These are phyloP conservation scores for Aureobasidium sp. DNA, from an alignment of 2,329 filamentous ascomycete genomes.

Conservation along the genomic window DNA sequence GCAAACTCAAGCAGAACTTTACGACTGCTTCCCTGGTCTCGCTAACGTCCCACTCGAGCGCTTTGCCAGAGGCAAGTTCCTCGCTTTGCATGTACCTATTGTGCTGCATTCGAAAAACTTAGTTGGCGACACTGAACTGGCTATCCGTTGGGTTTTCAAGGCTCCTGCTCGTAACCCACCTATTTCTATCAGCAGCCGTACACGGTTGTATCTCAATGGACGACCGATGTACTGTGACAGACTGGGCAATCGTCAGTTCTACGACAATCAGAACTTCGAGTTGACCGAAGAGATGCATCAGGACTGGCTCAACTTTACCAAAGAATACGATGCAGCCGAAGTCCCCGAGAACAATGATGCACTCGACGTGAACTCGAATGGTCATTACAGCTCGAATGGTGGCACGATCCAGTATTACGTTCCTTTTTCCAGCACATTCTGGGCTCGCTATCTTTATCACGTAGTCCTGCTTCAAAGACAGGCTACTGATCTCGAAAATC, in stretches of 20 bases:
- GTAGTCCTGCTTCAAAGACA: conserved; percentile 17
- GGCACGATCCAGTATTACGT: conserved; percentile 19
- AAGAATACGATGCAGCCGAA: conserved; percentile 15
- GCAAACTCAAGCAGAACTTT: neutral
- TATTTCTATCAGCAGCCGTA: neutral
- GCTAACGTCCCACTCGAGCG: neutral
- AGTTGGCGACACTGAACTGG: neutral
- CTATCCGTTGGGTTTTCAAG: neutral
- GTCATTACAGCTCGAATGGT: conserved; percentile 16
- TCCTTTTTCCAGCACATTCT: conserved; percentile 36
- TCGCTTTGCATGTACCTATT: neutral
- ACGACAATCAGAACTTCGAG: neutral
- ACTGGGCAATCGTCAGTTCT: neutral
- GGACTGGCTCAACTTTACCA: conserved; percentile 9
- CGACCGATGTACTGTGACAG: neutral
- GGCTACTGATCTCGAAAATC: conserved; percentile 17
- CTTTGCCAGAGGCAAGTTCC: neutral
- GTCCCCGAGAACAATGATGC: conserved; percentile 17
- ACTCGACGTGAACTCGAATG: conserved; percentile 17
- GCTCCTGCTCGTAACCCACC: neutral
- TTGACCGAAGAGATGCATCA: neutral
- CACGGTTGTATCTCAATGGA: neutral
- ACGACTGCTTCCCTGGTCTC: neutral
- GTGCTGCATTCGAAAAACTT: neutral
- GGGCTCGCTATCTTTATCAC: conserved; percentile 30